These are phyloP conservation scores for Medicago truncatula DNA, from an alignment of 306 rosid genomes.

Conservation along the genomic window MtrunA17r5.0-ANR NC_053049.1:37236501-37237000, in stretches of 20 bases:
- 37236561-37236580: too few species aligned
- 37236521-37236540: too few species aligned
- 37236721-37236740: not conserved
- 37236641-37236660: constrained; percentile 44
- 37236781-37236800: constrained; percentile 24
- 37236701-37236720: constrained; percentile 14
- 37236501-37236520: too few species aligned
- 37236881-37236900: too few species aligned
- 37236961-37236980: too few species aligned
- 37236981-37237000: too few species aligned
- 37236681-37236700: constrained; percentile 14
- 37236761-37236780: constrained; percentile 37
- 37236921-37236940: too few species aligned
- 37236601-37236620: constrained; percentile 38
- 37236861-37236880: too few species aligned
- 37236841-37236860: not conserved
- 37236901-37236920: too few species aligned
- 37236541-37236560: constrained; percentile 12
- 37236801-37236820: not conserved
- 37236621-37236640: constrained; percentile 33
- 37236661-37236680: constrained; percentile 46
- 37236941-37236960: too few species aligned
- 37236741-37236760: not conserved
- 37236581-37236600: constrained; percentile 37
- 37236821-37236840: not conserved